Percentiles rank a stretch among this genome's conserved stretches.
Evolutionary conservation across 305 asterid species (phyloP).

Genomic region (Andrographis paniculata): DNA sequence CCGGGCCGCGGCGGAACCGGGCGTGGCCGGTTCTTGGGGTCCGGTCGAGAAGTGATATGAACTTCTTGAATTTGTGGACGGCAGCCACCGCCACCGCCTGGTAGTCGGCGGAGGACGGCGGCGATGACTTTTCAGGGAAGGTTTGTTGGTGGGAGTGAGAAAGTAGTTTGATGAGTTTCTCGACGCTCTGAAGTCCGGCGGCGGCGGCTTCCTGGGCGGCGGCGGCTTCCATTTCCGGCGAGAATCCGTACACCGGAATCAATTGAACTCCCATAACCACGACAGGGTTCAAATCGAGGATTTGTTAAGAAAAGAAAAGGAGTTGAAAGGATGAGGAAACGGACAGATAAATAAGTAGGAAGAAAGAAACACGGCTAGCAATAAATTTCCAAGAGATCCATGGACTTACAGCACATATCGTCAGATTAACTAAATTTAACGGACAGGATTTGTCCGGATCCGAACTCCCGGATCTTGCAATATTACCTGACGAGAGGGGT

Average conservation of each 20-base stretch:
- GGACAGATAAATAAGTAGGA: conserved; percentile 14
- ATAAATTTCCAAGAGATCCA: background rate
- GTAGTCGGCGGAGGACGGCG: conserved; percentile 21
- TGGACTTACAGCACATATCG: background rate
- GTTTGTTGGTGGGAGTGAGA: conserved; percentile 32
- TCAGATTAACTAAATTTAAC: background rate
- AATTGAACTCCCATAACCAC: conserved; percentile 41
- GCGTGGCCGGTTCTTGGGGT: conserved; percentile 57
- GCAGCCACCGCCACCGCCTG: conserved; percentile 46
- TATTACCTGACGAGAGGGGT: background rate
- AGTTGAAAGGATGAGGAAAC: conserved; percentile 24
- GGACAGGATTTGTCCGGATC: background rate
- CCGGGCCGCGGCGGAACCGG: conserved; percentile 62
- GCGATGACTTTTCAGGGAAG: conserved; percentile 16
- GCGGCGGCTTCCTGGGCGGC: conserved; percentile 65
- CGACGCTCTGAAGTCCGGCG: conserved; percentile 60
- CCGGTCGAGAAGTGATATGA: conserved; percentile 50
- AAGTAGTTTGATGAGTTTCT: conserved; percentile 43
- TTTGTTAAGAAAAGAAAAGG: conserved; percentile 9
- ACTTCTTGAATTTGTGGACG: conserved; percentile 42
- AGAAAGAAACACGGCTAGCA: background rate
- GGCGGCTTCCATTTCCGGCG: conserved; percentile 34
- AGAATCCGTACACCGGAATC: conserved; percentile 29
- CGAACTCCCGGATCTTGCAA: too few relatives aligned
- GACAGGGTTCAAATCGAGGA: background rate